Percentiles rank a stretch among this genome's conserved stretches.
Evolutionary conservation across 805 yeast genomes (phyloP).

Genomic region (Pichia kluyveri): DNA sequence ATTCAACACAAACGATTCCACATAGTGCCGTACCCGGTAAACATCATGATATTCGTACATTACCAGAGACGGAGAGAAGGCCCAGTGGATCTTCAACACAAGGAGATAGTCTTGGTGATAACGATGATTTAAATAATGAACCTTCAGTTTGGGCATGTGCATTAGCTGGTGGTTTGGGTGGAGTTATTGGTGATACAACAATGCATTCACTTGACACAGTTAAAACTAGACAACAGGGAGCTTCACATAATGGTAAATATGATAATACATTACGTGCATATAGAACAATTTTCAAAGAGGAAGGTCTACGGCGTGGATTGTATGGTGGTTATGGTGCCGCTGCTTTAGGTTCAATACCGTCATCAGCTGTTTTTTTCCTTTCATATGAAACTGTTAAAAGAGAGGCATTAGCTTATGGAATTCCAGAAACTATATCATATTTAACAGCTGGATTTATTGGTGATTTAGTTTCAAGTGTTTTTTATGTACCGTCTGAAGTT

Average conservation of each 20-base stretch:
- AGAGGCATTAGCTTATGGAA: slow-evolving; percentile 10
- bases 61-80: no score
- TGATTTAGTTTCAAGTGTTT: slow-evolving; percentile 78
- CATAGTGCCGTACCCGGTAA: neutral
- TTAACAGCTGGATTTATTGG: slow-evolving; percentile 87
- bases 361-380: slow-evolving; percentile 89
- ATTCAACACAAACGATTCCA: slow-evolving; percentile 6
- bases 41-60: no score
- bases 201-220: slow-evolving; percentile 98
- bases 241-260: slow-evolving; percentile 59
- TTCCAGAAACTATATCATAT: slow-evolving; percentile 75
- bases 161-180: slow-evolving; percentile 93
- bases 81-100: no score
- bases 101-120: no score
- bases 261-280: slow-evolving; percentile 70
- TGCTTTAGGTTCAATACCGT: slow-evolving; percentile 84
- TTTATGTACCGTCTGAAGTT: slow-evolving; percentile 94
- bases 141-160: slow-evolving; percentile 52
- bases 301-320: slow-evolving; percentile 76
- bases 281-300: slow-evolving; percentile 64
- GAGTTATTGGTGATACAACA: slow-evolving; percentile 80
- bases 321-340: slow-evolving; percentile 94
- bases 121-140: neutral
- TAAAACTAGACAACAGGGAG: slow-evolving; percentile 96
- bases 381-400: slow-evolving; percentile 82